Percentiles rank a stretch among this genome's conserved stretches.
phyloP scores from a whole-genome alignment of 2,329 filamentous ascomycete genomes.

The Diaporthe batatas region DNA sequence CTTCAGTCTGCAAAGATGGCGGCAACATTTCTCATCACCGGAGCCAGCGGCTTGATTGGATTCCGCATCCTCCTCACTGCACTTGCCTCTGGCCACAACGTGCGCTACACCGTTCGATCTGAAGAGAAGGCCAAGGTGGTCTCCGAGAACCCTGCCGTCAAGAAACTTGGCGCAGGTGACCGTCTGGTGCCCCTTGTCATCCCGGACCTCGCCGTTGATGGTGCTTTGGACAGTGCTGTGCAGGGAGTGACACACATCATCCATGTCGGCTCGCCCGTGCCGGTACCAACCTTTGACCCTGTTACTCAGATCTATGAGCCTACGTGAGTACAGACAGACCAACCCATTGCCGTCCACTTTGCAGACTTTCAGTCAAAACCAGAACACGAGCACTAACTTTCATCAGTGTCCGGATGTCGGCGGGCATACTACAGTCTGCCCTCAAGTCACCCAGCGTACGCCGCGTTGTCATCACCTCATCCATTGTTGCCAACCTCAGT shows the following conservation, averaged over 20 bases:
- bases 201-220: conserved; percentile 45
- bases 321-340: background rate
- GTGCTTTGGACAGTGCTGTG: conserved; percentile 46
- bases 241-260: conserved; percentile 47
- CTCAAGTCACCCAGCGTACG: conserved; percentile 44
- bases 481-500: conserved; percentile 45
- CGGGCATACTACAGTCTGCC: conserved; percentile 44
- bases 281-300: conserved; percentile 42
- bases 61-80: conserved; percentile 47
- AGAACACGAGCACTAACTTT: background rate
- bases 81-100: conserved; percentile 46
- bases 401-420: conserved; percentile 42
- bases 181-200: conserved; percentile 46
- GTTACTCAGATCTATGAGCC: conserved; percentile 45
- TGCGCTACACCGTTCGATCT: conserved; percentile 47
- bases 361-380: background rate
- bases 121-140: conserved; percentile 46
- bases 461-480: conserved; percentile 48
- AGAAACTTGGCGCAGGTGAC: conserved; percentile 37
- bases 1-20: conserved; percentile 28
- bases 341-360: no score
- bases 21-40: conserved; percentile 47
- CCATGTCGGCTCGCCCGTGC: conserved; percentile 46
- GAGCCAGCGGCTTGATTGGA: conserved; percentile 48
- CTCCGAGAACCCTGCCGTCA: conserved; percentile 46